Base-by-base conservation (phyloP, 495 filamentous ascomycete species). In the Aspergillus egyptiacus region DNA sequence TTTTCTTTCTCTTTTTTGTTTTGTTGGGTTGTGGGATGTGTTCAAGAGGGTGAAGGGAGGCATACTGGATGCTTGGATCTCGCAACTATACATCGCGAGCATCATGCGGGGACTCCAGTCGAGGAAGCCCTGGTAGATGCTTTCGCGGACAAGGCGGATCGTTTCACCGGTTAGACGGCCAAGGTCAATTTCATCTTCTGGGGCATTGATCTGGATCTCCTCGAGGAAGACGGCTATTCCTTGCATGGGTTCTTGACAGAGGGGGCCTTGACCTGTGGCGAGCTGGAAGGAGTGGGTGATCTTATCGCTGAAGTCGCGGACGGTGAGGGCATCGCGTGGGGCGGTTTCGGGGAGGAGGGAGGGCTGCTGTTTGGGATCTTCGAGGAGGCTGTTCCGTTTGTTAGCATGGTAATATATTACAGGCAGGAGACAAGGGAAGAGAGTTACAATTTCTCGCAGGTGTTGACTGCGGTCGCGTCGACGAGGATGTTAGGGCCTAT, bases 31-130 rank as follows among this genome's bases (percentile, higher is more conserved):
- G n/a, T n/a, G n/a, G n/a, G n/a, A n/a, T n/a, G n/a, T n/a, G n/a
- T n/a, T n/a, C n/a, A n/a, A n/a, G n/a, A n/a, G 46, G 22, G 34
- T 45, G 18, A 32, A 37, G 43, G 43, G 31, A 27, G 36, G 70
- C 82, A 58, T 77, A 91, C 87, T 89, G 31, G 87, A 89, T 41
- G 91, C 89, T 76, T 97, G 94, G 57, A 98, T 96, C 60, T 96
- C 91, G 63, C 89, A 91, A 46, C 83, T 89, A 71, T 98, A 98
- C 89, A 96, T 96, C n/a, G 93, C 91, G 40, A 96, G 82, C 73
- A 97, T 77, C 23, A 98, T 75, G 2, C 93, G 80, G 0, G 94
- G 91, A 47, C 84, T 90, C 91, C 91, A 98, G 73, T 96, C 94
- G 3, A 95, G 70, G 72, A 97, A 96, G 13, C 84, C 91, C 58